These are phyloP conservation scores for Hysterium pulicare DNA, from an alignment of 2,329 filamentous ascomycete species.

Conservation along the genomic window DNA sequence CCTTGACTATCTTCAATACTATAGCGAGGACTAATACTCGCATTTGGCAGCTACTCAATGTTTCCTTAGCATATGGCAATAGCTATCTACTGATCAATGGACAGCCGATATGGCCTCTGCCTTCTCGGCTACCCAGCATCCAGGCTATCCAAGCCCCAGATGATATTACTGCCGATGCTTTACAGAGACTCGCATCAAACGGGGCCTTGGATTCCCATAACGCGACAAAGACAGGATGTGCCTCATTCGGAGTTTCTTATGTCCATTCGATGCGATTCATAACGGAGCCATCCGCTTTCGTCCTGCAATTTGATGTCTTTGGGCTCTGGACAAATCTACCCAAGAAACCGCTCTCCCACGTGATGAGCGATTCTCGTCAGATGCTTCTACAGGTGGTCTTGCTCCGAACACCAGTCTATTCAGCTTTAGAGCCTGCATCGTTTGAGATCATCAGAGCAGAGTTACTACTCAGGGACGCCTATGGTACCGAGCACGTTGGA, in stretches of 20 bases:
- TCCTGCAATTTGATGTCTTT: slow-evolving; percentile 30
- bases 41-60: background rate
- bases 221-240: slow-evolving; percentile 16
- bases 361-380: slow-evolving; percentile 18
- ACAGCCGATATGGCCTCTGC: background rate
- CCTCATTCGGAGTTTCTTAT: slow-evolving; percentile 29
- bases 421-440: slow-evolving; percentile 14
- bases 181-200: slow-evolving; percentile 15
- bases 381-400: slow-evolving; percentile 28
- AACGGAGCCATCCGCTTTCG: slow-evolving; percentile 11
- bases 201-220: slow-evolving; percentile 22
- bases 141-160: slow-evolving; percentile 27
- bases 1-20: too few species aligned
- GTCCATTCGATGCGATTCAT: slow-evolving; percentile 20
- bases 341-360: slow-evolving; percentile 9
- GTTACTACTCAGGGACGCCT: slow-evolving; percentile 12
- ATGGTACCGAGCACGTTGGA: background rate
- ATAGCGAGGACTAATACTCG: too few species aligned
- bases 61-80: background rate
- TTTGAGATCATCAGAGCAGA: slow-evolving; percentile 25
- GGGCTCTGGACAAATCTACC: slow-evolving; percentile 19
- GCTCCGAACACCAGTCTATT: slow-evolving; percentile 21
- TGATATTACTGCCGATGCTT: slow-evolving; percentile 15
- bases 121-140: slow-evolving; percentile 17
- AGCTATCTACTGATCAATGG: background rate